phyloP scores from a whole-genome alignment of 805 yeast species.

The Lachancea quebecensis region DNA sequence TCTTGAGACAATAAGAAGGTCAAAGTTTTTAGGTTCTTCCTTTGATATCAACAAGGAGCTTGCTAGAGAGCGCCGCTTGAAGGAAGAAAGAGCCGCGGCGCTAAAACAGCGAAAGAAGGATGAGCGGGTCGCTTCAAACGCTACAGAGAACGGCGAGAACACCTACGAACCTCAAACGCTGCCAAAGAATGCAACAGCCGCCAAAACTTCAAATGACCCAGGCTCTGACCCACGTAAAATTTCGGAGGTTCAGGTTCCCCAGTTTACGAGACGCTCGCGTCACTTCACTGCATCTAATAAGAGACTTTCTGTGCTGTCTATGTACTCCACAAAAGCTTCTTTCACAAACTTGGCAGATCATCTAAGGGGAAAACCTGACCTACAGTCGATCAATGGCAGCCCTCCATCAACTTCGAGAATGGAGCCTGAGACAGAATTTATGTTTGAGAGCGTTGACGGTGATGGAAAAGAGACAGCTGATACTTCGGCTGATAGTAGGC shows the following conservation, averaged over 20 bases:
- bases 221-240: slow-evolving; percentile 41
- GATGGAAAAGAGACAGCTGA: slow-evolving; percentile 21
- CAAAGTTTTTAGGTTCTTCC: slow-evolving; percentile 38
- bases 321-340: slow-evolving; percentile 62
- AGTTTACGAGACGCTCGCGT: slow-evolving; percentile 61
- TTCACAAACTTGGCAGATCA: slow-evolving; percentile 50
- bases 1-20: slow-evolving; percentile 39
- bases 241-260: slow-evolving; percentile 62
- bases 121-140: slow-evolving; percentile 2
- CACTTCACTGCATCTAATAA: slow-evolving; percentile 56
- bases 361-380: slow-evolving; percentile 23
- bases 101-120: background rate
- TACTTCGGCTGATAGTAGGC: slow-evolving; percentile 8
- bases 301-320: slow-evolving; percentile 63
- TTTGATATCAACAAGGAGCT: slow-evolving; percentile 33
- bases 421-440: slow-evolving; percentile 23
- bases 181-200: slow-evolving; percentile 25
- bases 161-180: slow-evolving; percentile 17
- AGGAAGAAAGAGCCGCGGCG: slow-evolving; percentile 5
- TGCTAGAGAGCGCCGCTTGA: slow-evolving; percentile 13
- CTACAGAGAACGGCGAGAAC: slow-evolving; percentile 10
- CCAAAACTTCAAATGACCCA: slow-evolving; percentile 19
- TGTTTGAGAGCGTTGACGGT: slow-evolving; percentile 26
- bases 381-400: slow-evolving; percentile 8
- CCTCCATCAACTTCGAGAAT: slow-evolving; percentile 15